Percentiles rank a stretch among this genome's conserved stretches.
Evolutionary conservation across 2,329 filamentous ascomycete species (phyloP).

Genomic region (Cordyceps tenuipes): DNA sequence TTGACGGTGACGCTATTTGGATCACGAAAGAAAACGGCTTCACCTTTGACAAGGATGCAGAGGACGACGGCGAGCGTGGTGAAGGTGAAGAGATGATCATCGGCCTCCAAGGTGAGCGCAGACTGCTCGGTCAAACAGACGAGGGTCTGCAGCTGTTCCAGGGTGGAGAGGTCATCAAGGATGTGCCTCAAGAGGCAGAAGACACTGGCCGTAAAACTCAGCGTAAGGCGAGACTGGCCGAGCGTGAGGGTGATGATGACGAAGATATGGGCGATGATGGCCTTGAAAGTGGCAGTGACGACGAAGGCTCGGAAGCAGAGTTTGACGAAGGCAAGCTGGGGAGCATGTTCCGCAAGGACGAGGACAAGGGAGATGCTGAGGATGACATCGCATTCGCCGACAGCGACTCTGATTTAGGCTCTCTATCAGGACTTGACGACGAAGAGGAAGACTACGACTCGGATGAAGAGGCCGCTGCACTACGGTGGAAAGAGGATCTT

Average conservation of each 20-base stretch:
- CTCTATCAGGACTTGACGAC: conserved; percentile 56
- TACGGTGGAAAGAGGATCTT: conserved; percentile 87
- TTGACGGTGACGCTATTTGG: conserved; percentile 96
- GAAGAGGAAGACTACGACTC: conserved; percentile 43
- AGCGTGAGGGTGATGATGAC: conserved; percentile 50
- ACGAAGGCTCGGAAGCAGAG: conserved; percentile 46
- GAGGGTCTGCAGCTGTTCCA: conserved; percentile 80
- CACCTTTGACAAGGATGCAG: conserved; percentile 62
- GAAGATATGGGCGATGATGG: conserved; percentile 49
- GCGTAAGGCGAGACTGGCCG: conserved; percentile 49
- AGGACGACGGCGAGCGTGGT: conserved; percentile 64
- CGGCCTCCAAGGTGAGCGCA: conserved; percentile 73
- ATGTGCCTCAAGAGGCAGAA: conserved; percentile 38
- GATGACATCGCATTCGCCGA: conserved; percentile 87
- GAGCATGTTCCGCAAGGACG: conserved; percentile 48
- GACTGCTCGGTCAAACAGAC: conserved; percentile 72
- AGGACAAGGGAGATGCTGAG: conserved; percentile 44
- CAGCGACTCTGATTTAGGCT: conserved; percentile 92
- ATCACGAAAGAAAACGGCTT: conserved; percentile 64
- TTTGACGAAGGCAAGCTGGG: conserved; percentile 53
- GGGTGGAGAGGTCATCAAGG: conserved; percentile 60
- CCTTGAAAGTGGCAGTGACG: conserved; percentile 43
- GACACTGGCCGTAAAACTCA: conserved; percentile 54
- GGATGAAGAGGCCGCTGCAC: conserved; percentile 62
- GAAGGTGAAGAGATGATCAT: conserved; percentile 93